Evolutionary conservation across 1,284 basidiomycete species (phyloP).

Genomic region (Moesziomyces antarcticus): DNA sequence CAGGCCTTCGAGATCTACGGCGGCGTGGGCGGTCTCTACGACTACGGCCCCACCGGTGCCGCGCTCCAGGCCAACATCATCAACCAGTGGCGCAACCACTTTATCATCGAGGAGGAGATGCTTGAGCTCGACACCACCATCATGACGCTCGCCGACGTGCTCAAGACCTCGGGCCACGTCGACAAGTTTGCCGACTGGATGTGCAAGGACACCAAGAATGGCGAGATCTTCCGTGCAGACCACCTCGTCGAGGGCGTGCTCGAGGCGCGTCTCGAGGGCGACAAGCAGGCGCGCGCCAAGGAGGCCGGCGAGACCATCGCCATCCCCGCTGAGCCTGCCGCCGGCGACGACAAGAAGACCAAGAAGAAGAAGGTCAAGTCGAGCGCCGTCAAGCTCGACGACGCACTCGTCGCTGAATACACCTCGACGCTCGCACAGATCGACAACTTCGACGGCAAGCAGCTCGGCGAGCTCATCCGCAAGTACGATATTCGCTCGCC

Average conservation of each 20-base stretch:
- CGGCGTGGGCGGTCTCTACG: slow-evolving; percentile 87
- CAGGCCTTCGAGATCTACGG: slow-evolving; percentile 99
- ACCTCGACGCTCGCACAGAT: slow-evolving; percentile 87
- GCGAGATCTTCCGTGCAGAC: slow-evolving; percentile 96
- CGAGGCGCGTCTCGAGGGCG: slow-evolving; percentile 87
- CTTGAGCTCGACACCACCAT: slow-evolving; percentile 97
- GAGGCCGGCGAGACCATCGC: slow-evolving; percentile 45
- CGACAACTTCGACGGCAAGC: slow-evolving; percentile 91
- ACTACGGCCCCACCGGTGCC: slow-evolving; percentile 84
- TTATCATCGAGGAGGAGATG: slow-evolving; percentile 99
- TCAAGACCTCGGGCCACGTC: slow-evolving; percentile 97
- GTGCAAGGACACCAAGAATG: slow-evolving; percentile 93
- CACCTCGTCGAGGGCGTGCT: slow-evolving; percentile 95
- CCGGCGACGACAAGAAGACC: slow-evolving; percentile 73
- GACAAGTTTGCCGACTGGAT: slow-evolving; percentile 99
- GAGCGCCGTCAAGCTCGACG: slow-evolving; percentile 81
- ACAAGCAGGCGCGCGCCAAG: slow-evolving; percentile 85
- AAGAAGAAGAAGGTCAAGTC: slow-evolving; percentile 84
- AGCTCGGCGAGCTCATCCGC: slow-evolving; percentile 87
- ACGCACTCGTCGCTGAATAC: slow-evolving; percentile 81
- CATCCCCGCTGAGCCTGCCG: slow-evolving; percentile 26
- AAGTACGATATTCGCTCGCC: slow-evolving; percentile 88
- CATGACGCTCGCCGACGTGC: slow-evolving; percentile 94
- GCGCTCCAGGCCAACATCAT: slow-evolving; percentile 97
- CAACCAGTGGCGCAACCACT: slow-evolving; percentile 95